Conservation (phyloP, 2,329 filamentous ascomycete genomes). For the Trichophyton rubrum region DNA sequence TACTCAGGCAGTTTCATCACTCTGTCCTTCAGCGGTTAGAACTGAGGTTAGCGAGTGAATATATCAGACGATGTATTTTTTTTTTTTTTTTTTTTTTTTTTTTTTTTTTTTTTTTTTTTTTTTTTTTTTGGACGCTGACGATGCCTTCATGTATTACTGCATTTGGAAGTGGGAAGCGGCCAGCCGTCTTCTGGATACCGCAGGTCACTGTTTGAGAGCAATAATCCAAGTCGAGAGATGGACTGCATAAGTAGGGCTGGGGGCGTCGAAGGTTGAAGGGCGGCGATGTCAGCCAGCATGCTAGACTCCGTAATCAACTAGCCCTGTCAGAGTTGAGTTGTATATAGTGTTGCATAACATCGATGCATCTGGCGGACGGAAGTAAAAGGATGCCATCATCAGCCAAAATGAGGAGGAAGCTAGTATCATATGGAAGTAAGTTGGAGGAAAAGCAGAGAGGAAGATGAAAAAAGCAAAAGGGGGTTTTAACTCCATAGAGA, state of each 20-base stretch:
- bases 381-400: background rate
- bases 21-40: no score
- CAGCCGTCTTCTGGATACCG: background rate
- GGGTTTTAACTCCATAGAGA: background rate
- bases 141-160: background rate
- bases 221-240: background rate
- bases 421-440: background rate
- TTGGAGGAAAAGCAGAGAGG: background rate
- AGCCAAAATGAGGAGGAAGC: background rate
- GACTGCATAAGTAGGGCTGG: background rate
- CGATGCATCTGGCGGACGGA: background rate
- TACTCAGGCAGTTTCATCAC: background rate
- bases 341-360: background rate
- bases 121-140: background rate
- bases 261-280: background rate
- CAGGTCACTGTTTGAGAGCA: no score
- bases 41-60: background rate
- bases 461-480: background rate
- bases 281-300: background rate
- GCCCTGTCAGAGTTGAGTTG: background rate
- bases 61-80: no score
- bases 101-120: no score
- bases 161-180: conserved; percentile 3
- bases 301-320: background rate
- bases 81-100: no score